Evolutionary conservation across 306 rosid species (phyloP), one percentile per base, ranked within the genome.

Genomic region (Ammopiptanthus mongolicus): DNA sequence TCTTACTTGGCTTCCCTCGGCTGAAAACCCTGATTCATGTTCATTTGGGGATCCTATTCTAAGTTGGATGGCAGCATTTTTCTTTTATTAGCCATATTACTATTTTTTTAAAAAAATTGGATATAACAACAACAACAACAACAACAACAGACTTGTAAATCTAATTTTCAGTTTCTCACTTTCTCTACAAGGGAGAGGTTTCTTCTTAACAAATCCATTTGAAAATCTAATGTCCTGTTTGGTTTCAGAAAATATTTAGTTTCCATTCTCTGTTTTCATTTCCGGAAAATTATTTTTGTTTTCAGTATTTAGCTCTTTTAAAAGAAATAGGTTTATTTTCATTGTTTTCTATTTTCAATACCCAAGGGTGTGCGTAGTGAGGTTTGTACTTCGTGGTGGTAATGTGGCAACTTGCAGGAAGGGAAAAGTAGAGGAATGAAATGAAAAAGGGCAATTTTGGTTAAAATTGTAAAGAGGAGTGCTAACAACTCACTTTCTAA

Each of bases 81-180:
- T 23, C 72, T 28, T 48, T 51, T 11, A 15, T 19, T 17, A 51
- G 52, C 18, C 62, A 41, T 39, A 13, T 66, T 19, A 22, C 44
- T 69, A 29, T 42, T 29, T 51, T 68, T 12, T 25, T 29, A 8
- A 6, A 37, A 37, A 37, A 37, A 17, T 72, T 59, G 53, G 28
- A 51, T 62, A 52, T 28, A 78, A 23, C 23, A 70, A 51, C 15
- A 76, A 64, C 61, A 78, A 21, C 21, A 69, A 47, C n/a, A 75
- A 65, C 28, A 56, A 42, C 28, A 1, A 68, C n/a, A 29, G 13
- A 42, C 48, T 12, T 28, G 15, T 8, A 58, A 74, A 42, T 15
- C 63, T 23, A 14, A 21, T 22, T 34, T 47, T 36, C 34, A 48
- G 39, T 41, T 55, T 52, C 70, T 14, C 41, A 34, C 39, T 13